A percentile compares a stretch with the other conserved stretches of the same genome.
Evolutionary conservation across 2,329 filamentous ascomycete species (phyloP).

Genomic region (Colletotrichum higginsianum): DNA sequence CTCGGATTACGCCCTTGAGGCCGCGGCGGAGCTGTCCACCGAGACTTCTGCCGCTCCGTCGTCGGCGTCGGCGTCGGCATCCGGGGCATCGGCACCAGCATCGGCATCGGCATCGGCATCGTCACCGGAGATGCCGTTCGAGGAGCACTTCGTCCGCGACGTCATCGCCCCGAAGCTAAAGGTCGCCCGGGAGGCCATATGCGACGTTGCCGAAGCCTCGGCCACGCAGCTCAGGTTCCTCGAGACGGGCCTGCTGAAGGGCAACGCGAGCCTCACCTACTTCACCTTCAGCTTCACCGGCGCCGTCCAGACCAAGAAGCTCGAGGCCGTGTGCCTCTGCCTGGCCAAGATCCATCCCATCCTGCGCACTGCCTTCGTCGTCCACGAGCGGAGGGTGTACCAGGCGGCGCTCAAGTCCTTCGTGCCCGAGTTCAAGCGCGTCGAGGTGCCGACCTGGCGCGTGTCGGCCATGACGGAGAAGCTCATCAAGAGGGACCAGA

Average conservation of each 20-base stretch:
- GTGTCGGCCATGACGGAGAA: constrained; percentile 58
- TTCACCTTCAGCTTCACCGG: constrained; percentile 65
- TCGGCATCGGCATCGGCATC: background rate
- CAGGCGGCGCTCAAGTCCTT: constrained; percentile 63
- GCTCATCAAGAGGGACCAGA: constrained; percentile 60
- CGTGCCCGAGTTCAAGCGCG: constrained; percentile 59
- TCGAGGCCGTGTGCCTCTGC: constrained; percentile 63
- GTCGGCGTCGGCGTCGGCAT: too few species aligned
- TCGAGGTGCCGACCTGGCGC: constrained; percentile 58
- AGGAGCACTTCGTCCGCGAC: constrained; percentile 57
- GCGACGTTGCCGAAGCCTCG: constrained; percentile 65
- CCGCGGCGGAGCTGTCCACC: background rate
- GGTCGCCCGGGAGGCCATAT: constrained; percentile 58
- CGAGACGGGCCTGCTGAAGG: constrained; percentile 62
- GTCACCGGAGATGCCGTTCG: constrained; percentile 38
- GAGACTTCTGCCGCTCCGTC: background rate
- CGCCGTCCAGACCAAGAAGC: constrained; percentile 56
- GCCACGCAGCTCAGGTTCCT: constrained; percentile 63
- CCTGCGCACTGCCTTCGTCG: constrained; percentile 68
- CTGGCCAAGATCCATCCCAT: constrained; percentile 64
- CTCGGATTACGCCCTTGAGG: constrained; percentile 32
- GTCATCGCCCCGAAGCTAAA: constrained; percentile 60
- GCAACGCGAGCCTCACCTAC: constrained; percentile 62
- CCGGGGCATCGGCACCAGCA: too few species aligned
- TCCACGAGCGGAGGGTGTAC: constrained; percentile 62